A percentile compares a stretch with the other conserved stretches of the same genome.
Evolutionary conservation across 345 rosid species (phyloP).

Genomic region (Bruguiera sexangula): DNA sequence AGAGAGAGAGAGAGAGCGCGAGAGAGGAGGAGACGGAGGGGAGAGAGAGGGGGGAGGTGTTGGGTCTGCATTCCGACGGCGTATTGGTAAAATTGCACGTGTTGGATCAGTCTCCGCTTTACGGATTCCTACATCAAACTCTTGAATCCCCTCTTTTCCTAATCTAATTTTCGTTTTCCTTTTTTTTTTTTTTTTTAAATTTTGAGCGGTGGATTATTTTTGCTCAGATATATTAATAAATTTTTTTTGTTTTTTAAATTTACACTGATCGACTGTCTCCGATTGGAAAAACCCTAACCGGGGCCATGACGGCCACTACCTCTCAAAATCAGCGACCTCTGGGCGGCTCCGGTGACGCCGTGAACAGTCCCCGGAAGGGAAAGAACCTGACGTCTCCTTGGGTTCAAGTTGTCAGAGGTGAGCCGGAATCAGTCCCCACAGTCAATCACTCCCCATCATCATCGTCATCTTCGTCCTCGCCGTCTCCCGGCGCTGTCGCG

Average conservation of each 20-base stretch:
- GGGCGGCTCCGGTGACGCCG: constrained; percentile 23
- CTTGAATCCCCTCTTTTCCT: neutral
- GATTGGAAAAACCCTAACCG: constrained; percentile 27
- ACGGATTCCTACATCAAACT: neutral
- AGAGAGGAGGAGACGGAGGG: neutral
- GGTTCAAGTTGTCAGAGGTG: constrained; percentile 44
- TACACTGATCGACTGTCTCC: too few species aligned
- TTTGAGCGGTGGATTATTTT: too few species aligned
- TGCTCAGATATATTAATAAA: too few species aligned
- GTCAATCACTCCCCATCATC: constrained; percentile 23
- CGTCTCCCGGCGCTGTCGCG: constrained; percentile 2
- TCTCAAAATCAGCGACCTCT: constrained; percentile 36
- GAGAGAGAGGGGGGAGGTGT: too few species aligned
- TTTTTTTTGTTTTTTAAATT: neutral
- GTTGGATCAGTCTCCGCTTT: constrained; percentile 16
- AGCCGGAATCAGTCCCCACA: constrained; percentile 23
- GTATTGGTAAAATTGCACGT: neutral
- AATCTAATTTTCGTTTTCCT: too few species aligned
- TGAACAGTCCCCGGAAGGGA: constrained; percentile 31
- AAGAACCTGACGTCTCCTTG: constrained; percentile 37
- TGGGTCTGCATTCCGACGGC: too few species aligned
- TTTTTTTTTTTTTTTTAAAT: too few species aligned
- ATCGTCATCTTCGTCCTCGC: neutral
- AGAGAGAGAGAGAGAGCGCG: too few species aligned
- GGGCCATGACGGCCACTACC: constrained; percentile 50